Percentiles rank a stretch among this genome's conserved stretches.
Evolutionary conservation across 306 rosid species (phyloP).

Genomic region (Medicago lupulina): DNA sequence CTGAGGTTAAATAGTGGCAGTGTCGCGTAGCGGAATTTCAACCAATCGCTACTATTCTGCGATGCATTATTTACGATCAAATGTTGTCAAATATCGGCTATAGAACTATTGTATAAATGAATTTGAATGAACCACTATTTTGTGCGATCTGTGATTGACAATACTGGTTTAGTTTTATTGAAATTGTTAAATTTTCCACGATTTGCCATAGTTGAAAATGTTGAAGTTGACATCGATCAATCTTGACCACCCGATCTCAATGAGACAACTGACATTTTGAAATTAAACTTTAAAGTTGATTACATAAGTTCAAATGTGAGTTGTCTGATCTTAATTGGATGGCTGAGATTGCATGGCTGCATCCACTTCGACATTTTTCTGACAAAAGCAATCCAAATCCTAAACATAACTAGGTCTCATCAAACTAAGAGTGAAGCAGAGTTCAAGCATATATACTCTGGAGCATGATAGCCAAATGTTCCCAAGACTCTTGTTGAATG

Average conservation of each 20-base stretch:
- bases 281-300: neutral
- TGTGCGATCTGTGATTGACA: too few species aligned
- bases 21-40: too few species aligned
- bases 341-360: neutral
- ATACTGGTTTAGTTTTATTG: too few species aligned
- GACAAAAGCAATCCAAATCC: neutral
- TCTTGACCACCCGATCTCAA: neutral
- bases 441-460: constrained; percentile 68
- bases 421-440: constrained; percentile 18
- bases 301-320: neutral
- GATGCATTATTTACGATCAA: too few species aligned
- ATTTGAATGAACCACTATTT: too few species aligned
- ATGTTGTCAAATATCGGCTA: too few species aligned
- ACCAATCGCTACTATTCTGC: too few species aligned
- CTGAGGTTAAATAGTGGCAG: too few species aligned
- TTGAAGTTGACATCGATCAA: neutral
- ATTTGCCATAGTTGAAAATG: too few species aligned
- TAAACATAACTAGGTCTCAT: neutral
- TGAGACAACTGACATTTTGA: neutral
- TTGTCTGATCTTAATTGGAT: neutral
- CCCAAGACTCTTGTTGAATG: constrained; percentile 99
- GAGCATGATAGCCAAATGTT: constrained; percentile 98
- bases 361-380: neutral
- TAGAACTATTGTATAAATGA: too few species aligned
- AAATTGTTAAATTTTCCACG: neutral